Percentiles rank a stretch among this genome's conserved stretches.
These are phyloP conservation scores for Epichloe scottii DNA, from an alignment of 2,329 filamentous ascomycete species.

Conservation along the genomic window DNA sequence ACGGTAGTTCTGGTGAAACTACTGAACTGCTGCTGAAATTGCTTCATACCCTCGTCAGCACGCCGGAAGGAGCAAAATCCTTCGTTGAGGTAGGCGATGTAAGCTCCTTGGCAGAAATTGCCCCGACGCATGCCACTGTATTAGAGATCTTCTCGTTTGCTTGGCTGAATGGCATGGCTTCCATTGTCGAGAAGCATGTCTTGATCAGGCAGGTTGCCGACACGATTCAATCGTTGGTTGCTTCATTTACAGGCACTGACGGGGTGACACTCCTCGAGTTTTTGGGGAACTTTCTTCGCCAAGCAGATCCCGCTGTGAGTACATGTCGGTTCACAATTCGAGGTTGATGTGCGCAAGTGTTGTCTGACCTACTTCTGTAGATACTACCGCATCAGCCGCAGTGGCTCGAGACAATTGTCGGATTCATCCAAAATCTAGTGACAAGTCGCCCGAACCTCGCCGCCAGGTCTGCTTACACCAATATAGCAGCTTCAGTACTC, in stretches of 20 bases:
- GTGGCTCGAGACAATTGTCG: slow-evolving; percentile 39
- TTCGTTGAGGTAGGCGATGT: slow-evolving; percentile 39
- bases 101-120: slow-evolving; percentile 43
- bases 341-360: no score
- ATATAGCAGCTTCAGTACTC: slow-evolving; percentile 44
- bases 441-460: slow-evolving; percentile 40
- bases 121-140: slow-evolving; percentile 38
- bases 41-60: slow-evolving; percentile 42
- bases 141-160: slow-evolving; percentile 43
- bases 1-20: slow-evolving; percentile 33
- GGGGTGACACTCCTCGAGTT: slow-evolving; percentile 47
- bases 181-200: slow-evolving; percentile 15
- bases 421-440: slow-evolving; percentile 40
- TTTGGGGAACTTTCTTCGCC: slow-evolving; percentile 38
- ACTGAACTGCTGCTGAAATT: slow-evolving; percentile 42
- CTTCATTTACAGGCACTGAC: slow-evolving; percentile 46
- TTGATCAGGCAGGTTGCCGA: slow-evolving; percentile 31
- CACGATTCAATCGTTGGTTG: slow-evolving; percentile 34
- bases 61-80: slow-evolving; percentile 33
- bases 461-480: slow-evolving; percentile 46
- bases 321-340: no score
- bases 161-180: slow-evolving; percentile 38
- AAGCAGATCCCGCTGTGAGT: slow-evolving; percentile 35
- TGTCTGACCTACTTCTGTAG: slow-evolving; percentile 18
- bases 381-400: slow-evolving; percentile 33